Base-by-base conservation (phyloP, 495 filamentous ascomycete genomes). In the Jackrogersella minutella region DNA sequence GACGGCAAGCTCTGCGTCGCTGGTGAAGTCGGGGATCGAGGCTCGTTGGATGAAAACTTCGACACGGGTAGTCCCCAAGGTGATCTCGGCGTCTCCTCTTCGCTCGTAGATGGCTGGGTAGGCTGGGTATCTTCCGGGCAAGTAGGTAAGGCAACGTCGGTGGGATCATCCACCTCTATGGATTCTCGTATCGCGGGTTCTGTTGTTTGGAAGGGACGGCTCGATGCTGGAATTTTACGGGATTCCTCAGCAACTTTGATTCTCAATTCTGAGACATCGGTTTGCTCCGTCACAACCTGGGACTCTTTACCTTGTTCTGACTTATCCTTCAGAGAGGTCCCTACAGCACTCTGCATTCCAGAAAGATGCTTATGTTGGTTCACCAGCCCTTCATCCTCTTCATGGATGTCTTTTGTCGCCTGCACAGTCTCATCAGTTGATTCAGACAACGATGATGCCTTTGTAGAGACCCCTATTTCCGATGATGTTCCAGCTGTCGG, bases 391-490 rank as follows among this genome's bases (percentile, higher is more conserved):
- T 56, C 65, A 33, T 8, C 46, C 13, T 72, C 65, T 51, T 67
- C 59, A 34, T 58, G 53, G 14, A 41, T 57, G 34, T 69, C 62
- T 63, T 71, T 69, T 10, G 66, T 64, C 10, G 59, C 76, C n/a
- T 73, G 74, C 13, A 82, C 60, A 16, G 81, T 84, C 68, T 84
- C 82, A 36, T 84, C 83, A 5, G 82, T 83, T 17, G 79, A 82
- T 58, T 84, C 83, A 13, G 83, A 85, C 5, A 85, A 56, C 0
- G 84, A 86, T 0, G 84, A 86, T 16, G 84, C 83, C 58, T 79
- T 79, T 7, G 84, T 86, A 7, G 82, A 85, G 56, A 78, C 78
- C 5, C 81, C 80, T 62, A 79, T 73, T 52, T 85, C 84, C 4
- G 81, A 84, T 14, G 72, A 70, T 41, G 72, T 77, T 16, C 71